These are phyloP conservation scores for Yamadazyma conglobata DNA, from an alignment of 1,139 yeast species.

Conservation along the genomic window DNA sequence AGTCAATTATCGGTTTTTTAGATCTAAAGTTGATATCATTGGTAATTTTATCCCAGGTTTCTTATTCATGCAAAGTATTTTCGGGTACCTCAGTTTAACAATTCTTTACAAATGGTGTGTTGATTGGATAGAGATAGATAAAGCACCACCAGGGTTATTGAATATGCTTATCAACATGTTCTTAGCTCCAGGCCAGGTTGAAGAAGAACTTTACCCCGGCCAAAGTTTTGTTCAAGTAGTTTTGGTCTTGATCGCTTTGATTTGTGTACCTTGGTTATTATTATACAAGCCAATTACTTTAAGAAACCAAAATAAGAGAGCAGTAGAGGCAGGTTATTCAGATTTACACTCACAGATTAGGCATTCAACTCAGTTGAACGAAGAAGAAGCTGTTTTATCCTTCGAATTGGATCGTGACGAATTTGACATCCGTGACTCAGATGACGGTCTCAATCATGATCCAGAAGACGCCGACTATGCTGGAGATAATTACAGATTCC, in stretches of 20 bases:
- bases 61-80: constrained; percentile 91
- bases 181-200: constrained; percentile 85
- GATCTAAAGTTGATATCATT: constrained; percentile 75
- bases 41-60: constrained; percentile 95
- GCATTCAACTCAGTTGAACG: constrained; percentile 32
- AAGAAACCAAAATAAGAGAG: constrained; percentile 34
- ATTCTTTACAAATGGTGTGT: constrained; percentile 93
- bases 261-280: constrained; percentile 94
- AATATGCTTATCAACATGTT: constrained; percentile 97
- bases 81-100: constrained; percentile 82
- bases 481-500: constrained; percentile 33
- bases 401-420: constrained; percentile 19
- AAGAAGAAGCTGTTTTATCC: constrained; percentile 28
- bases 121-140: constrained; percentile 77
- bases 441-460: constrained; percentile 21
- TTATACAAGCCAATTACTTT: constrained; percentile 82
- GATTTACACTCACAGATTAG: constrained; percentile 33
- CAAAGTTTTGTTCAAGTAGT: constrained; percentile 77
- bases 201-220: constrained; percentile 78
- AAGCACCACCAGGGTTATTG: constrained; percentile 86
- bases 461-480: constrained; percentile 18
- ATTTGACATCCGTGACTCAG: no score
- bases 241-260: constrained; percentile 69
- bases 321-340: constrained; percentile 32
- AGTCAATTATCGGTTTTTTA: constrained; percentile 73